These are phyloP conservation scores for Physcomitrellopsis africana DNA, from an alignment of 225 moss, liverwort and hornwort species.

Conservation along the genomic window DNA sequence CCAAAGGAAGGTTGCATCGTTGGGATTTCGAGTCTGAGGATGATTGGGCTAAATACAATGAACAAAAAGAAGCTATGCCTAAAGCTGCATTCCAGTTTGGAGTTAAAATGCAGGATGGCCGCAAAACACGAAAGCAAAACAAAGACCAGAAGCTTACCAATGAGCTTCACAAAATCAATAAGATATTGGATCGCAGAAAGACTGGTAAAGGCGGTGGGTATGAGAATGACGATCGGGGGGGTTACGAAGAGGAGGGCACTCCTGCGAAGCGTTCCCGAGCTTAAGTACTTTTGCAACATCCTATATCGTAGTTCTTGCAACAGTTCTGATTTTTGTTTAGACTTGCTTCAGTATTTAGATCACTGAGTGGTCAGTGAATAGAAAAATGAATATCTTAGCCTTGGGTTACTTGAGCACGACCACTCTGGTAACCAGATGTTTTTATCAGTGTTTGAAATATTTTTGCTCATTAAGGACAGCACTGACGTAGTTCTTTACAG, in stretches of 20 bases:
- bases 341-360: slow-evolving; percentile 4
- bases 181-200: slow-evolving; percentile 96
- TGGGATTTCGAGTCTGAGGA: slow-evolving; percentile 99
- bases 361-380: slow-evolving; percentile 13
- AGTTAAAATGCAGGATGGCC: slow-evolving; percentile 99
- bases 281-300: slow-evolving; percentile 20
- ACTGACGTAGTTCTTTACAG: background rate
- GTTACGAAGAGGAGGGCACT: slow-evolving; percentile 72
- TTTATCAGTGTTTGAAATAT: background rate
- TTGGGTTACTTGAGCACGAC: background rate
- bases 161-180: slow-evolving; percentile 97
- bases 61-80: slow-evolving; percentile 99
- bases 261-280: slow-evolving; percentile 75
- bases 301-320: slow-evolving; percentile 6
- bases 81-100: slow-evolving; percentile 99
- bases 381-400: slow-evolving; percentile 7
- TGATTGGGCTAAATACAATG: slow-evolving; percentile 99
- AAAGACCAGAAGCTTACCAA: slow-evolving; percentile 99
- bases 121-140: slow-evolving; percentile 98
- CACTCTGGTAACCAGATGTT: slow-evolving; percentile 14
- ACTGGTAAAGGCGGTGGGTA: slow-evolving; percentile 74
- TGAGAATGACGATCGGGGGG: slow-evolving; percentile 75
- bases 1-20: slow-evolving; percentile 92
- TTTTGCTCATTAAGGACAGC: background rate
- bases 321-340: slow-evolving; percentile 4